Base-by-base conservation (phyloP, 305 asterid species). In the Solanum hybrid region DNA sequence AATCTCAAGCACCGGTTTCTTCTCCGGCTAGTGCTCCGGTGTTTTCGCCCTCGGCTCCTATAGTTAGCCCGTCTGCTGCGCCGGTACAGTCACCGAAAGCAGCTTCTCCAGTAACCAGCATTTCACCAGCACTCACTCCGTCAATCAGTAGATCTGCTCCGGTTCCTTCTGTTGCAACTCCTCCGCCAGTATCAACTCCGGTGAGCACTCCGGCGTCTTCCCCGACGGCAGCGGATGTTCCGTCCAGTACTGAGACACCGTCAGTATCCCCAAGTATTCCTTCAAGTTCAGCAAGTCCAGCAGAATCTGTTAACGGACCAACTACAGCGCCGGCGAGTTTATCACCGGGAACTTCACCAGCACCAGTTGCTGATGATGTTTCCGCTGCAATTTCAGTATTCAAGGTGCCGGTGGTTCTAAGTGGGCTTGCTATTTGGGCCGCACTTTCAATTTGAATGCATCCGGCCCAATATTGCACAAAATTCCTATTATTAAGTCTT, bases 281-380 rank as follows among this genome's bases (percentile, higher is more conserved):
- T 33, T 94, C 96, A 17, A 92, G 91, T 90, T 92, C 95, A 5
- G 92, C 95, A 0, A 89, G 94, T 5, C 96, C 95, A 0, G 83
- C 94, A 10, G 92, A 24, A 0, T 77, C 82, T 1, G 39, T 32
- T 17, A 32, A 32, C 0, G 82, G 26, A 2, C 82, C 82, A 0
- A 32, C 82, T 15, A 17, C 82, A 0, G 45, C 93, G 37, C 95
- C 96, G 26, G 91, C 93, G 51, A 87, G 91, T 91, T 94, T 91
- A 17, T 92, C 94, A 3, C 98, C 97, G 90, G 96, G 78, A 36
- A 92, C 89, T 76, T 89, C 98, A 15, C 92, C 85, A 79, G 95
- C 93, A 88, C 96, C 96, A 38, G 93, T 41, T 89, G 93, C 94
- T 7, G 97, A 93, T 87, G 97, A 94, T 84, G 91, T 90, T 4